These are phyloP conservation scores for Dryas integrifolia DNA, from an alignment of 331 rosid species.

Conservation along the genomic window DNA sequence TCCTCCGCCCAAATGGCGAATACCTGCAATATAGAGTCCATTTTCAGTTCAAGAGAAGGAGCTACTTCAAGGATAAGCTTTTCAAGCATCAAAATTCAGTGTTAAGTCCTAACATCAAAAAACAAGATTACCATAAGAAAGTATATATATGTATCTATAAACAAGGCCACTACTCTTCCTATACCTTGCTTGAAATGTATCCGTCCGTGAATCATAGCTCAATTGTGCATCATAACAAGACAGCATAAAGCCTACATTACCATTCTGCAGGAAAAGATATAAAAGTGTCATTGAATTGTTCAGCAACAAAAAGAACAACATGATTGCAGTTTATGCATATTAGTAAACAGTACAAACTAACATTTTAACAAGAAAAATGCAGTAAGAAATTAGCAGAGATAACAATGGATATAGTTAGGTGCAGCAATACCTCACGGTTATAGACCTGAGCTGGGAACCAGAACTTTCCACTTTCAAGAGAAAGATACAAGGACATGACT, in stretches of 20 bases:
- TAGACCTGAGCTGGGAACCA: constrained; percentile 99
- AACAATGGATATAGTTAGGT: not conserved
- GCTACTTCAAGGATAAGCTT: not conserved
- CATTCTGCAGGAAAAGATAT: constrained; percentile 54
- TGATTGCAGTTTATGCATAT: not conserved
- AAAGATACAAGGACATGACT: constrained; percentile 55
- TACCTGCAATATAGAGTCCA: constrained; percentile 50
- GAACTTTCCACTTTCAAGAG: constrained; percentile 74
- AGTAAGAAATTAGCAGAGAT: not conserved
- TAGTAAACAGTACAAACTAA: not conserved
- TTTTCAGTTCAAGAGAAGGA: constrained; percentile 7
- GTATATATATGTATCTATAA: no score
- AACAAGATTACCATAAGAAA: not conserved
- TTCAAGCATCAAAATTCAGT: constrained; percentile 8
- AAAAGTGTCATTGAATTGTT: constrained; percentile 6
- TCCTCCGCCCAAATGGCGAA: constrained; percentile 69
- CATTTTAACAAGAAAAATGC: not conserved
- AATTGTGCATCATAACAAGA: constrained; percentile 94
- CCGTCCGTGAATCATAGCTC: constrained; percentile 53
- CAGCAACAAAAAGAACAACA: constrained; percentile 10
- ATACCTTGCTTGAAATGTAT: constrained; percentile 88
- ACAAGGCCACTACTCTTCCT: constrained; percentile 3
- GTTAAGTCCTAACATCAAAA: not conserved
- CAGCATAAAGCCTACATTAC: constrained; percentile 86
- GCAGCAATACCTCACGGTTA: constrained; percentile 72